Conservation (phyloP, 2,329 filamentous ascomycete genomes). For the Arthrobotrys musiformis region DNA sequence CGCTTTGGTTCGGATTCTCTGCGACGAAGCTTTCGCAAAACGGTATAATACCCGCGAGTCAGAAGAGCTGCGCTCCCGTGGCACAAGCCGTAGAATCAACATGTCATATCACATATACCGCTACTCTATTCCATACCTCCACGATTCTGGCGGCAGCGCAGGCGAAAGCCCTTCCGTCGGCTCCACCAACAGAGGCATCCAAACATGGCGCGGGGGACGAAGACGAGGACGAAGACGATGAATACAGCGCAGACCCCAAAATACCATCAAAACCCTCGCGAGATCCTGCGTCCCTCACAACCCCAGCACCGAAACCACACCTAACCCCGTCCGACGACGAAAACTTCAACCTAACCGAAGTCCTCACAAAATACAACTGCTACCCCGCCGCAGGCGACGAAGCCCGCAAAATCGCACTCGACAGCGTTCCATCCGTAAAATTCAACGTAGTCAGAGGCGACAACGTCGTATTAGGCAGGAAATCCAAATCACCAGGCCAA, state of each 20-base stretch:
- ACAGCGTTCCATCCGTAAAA: constrained; percentile 32
- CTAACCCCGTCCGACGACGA: constrained; percentile 39
- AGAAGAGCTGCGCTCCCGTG: constrained; percentile 19
- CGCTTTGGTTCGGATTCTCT: constrained; percentile 52
- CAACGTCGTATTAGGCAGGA: constrained; percentile 37
- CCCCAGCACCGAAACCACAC: constrained; percentile 10
- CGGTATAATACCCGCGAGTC: constrained; percentile 9
- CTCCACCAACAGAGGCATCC: constrained; percentile 3
- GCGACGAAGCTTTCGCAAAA: constrained; percentile 24
- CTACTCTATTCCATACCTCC: constrained; percentile 39
- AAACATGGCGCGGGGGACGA: background rate
- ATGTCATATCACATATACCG: constrained; percentile 30
- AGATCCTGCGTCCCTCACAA: constrained; percentile 9
- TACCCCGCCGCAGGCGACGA: constrained; percentile 32
- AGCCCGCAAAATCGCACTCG: constrained; percentile 34
- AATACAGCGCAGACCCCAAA: background rate
- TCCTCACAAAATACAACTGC: constrained; percentile 47
- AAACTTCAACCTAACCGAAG: constrained; percentile 43
- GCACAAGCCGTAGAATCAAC: constrained; percentile 35
- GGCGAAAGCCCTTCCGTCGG: background rate
- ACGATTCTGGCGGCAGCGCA: constrained; percentile 10
- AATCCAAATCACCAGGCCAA: constrained; percentile 20
- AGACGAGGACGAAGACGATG: background rate
- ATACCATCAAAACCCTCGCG: constrained; percentile 6
- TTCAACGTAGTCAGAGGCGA: constrained; percentile 53